Evolutionary conservation across 2,329 filamentous ascomycete genomes (phyloP), one percentile per base, ranked within the genome.

Genomic region (Diaporthe aspalathi): DNA sequence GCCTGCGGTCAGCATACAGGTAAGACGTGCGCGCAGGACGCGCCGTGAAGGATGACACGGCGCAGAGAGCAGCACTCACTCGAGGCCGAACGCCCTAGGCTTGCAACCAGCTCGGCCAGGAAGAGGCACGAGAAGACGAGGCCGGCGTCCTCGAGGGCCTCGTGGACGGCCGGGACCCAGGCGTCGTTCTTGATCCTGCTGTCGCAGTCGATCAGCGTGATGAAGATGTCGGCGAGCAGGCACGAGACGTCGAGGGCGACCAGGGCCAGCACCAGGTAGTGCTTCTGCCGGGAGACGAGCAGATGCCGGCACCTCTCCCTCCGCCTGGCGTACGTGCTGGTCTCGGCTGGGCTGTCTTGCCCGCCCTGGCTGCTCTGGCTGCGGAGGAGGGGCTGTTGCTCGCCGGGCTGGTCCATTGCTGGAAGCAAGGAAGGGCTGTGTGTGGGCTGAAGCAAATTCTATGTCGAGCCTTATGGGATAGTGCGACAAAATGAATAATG

Each of bases 71-170:
- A 49, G 54, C 49, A 81, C 85, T 77, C 80, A 92, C 89, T 80
- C 75, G 40, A 83, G 79, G 2, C 91, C 90, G 81, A 91, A 92
- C 3, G 88, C 88, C 82, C 89, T 2, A 92, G 79, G 38, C 85
- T 87, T 3, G 87, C 80, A 12, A 86, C 68, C 78, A 93, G 79
- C 80, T 93, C 92, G 0, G 85, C 75, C 82, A 93, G 84, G 77
- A 93, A 93, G 35, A 92, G 76, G 74, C 85, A 88, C 69, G 88
- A 91, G 77, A 93, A 89, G 2, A 88, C 81, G 54, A 92, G 79
- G 7, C 89, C 87, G 43, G 87, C 80, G 3, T 84, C 81, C 16
- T 85, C 85, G 50, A 93, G 80, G 0, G 78, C 72, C n/a, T 78
- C 73, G 20, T 79, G 78, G 43, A 83, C 77, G 1, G 75, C 71